Conservation (phyloP, 441 rosid species). For the Bocquillonia castaneifolia region DNA sequence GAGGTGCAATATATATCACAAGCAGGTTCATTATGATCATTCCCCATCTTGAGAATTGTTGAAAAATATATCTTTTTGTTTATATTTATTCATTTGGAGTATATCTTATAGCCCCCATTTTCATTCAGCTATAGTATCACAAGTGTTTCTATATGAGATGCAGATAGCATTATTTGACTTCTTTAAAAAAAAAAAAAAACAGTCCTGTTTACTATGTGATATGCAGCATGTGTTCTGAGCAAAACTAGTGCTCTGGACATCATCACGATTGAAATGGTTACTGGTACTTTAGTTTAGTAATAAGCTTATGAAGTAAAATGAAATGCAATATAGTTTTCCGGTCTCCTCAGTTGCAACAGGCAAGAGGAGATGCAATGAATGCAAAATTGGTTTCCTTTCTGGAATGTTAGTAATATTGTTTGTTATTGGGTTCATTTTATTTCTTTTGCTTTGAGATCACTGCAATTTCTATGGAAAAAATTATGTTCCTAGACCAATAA, state of each 20-base stretch:
- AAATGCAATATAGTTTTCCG: slow-evolving; percentile 2
- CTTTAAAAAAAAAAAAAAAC: not conserved
- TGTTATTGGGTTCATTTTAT: slow-evolving; percentile 7
- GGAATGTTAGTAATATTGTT: not conserved
- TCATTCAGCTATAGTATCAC: not conserved
- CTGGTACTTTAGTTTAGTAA: not conserved
- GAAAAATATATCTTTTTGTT: not conserved
- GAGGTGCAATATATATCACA: not conserved
- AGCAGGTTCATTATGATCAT: not conserved
- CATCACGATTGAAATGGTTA: not conserved
- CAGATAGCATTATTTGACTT: not conserved
- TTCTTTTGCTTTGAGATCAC: not conserved
- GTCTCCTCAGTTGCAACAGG: not conserved
- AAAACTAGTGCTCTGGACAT: not conserved
- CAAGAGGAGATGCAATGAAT: not conserved
- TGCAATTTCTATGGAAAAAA: slow-evolving; percentile 1
- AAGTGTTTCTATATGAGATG: not conserved
- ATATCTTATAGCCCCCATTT: not conserved
- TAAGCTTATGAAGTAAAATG: not conserved
- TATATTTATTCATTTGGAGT: not conserved
- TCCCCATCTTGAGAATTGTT: not conserved
- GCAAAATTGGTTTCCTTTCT: not conserved
- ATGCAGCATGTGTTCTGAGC: not conserved
- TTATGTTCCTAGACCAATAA: slow-evolving; percentile 7
- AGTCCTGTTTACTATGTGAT: not conserved